These are phyloP conservation scores for Salix brachista DNA, from an alignment of 345 rosid species.

Conservation along the genomic window DNA sequence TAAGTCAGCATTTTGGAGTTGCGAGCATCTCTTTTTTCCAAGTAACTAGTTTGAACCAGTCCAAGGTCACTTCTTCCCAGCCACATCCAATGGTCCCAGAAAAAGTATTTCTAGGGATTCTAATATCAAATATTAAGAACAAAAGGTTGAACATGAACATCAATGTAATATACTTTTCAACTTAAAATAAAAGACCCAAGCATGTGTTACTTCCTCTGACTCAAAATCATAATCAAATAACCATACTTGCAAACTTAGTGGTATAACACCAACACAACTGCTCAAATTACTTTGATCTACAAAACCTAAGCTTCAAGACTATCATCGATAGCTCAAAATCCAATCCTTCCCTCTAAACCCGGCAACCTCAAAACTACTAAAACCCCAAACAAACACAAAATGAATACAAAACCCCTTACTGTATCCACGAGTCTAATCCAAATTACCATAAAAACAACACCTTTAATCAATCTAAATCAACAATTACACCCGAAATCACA, in stretches of 20 bases:
- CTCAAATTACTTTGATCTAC: slow-evolving; percentile 22
- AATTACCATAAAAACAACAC: slow-evolving; percentile 7
- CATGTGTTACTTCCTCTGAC: neutral
- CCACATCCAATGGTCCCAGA: neutral
- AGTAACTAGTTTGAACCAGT: neutral
- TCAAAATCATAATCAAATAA: neutral
- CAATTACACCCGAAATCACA: neutral
- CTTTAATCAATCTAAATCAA: neutral
- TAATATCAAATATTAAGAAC: neutral
- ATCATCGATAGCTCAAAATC: slow-evolving; percentile 5
- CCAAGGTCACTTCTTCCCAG: neutral
- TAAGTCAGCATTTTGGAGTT: neutral
- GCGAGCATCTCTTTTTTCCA: neutral
- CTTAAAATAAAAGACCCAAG: neutral
- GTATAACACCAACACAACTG: neutral
- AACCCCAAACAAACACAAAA: slow-evolving; percentile 13
- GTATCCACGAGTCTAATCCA: slow-evolving; percentile 13
- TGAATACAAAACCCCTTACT: neutral
- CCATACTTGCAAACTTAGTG: neutral
- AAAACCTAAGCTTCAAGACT: slow-evolving; percentile 1
- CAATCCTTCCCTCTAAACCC: slow-evolving; percentile 17
- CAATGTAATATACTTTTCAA: neutral
- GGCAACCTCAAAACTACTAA: slow-evolving; percentile 9
- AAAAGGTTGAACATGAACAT: neutral
- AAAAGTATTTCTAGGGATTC: neutral